These are phyloP conservation scores for Pyrus hybrid DNA, from an alignment of 331 rosid genomes.

Conservation along the genomic window DNA sequence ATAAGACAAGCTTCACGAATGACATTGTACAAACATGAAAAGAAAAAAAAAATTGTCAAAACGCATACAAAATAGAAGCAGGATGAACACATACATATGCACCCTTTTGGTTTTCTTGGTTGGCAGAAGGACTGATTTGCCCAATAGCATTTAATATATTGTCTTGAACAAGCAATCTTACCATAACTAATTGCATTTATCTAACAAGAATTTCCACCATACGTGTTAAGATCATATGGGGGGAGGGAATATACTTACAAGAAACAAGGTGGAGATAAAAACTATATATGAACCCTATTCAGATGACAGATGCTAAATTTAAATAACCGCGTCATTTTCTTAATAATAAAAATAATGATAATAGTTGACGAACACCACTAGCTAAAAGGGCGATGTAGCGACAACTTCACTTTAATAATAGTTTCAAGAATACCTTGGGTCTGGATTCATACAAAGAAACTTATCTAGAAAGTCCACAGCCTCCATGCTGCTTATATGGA, in stretches of 20 bases:
- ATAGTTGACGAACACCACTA: not conserved
- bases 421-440: slow-evolving; percentile 50
- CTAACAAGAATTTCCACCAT: not conserved
- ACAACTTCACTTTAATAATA: not conserved
- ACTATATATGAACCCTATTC: not conserved
- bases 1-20: not conserved
- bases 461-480: slow-evolving; percentile 74
- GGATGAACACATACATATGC: not conserved
- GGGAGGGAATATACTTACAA: not conserved
- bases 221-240: not conserved
- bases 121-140: not conserved
- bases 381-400: not conserved
- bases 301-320: not conserved
- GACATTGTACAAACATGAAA: not conserved
- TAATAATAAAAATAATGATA: not conserved
- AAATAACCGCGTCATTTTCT: not conserved
- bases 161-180: not conserved
- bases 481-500: slow-evolving; percentile 61
- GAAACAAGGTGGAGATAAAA: not conserved
- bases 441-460: slow-evolving; percentile 80
- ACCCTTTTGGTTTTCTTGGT: not conserved
- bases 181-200: not conserved
- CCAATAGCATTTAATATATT: not conserved
- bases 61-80: not conserved
- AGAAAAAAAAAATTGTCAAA: not conserved